Evolutionary conservation across 345 rosid species (phyloP), one percentile per base, ranked within the genome.

Genomic region (Eutrema yunnanense): DNA sequence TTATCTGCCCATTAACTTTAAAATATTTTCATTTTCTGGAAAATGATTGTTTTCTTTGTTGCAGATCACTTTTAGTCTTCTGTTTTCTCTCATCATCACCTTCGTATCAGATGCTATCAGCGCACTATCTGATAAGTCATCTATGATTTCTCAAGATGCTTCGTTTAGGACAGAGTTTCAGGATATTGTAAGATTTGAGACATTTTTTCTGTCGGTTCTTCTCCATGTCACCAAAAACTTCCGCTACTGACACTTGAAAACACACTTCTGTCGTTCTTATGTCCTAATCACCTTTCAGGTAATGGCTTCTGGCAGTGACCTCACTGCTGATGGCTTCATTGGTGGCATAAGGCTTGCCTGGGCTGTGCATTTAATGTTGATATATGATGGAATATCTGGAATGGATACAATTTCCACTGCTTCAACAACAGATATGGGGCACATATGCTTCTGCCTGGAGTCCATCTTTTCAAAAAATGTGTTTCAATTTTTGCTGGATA

Each of bases 61-160:
- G 96, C 96, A 94, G 98, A 87, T 89, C 65, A 70, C 91, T 6
- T 86, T 84, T 57, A 82, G 92, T 78, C 92, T 94, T 74, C 87
- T 94, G 70, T 94, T 89, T 71, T 84, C 84, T 70, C 88, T 91
- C 47, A 82, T 89, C 69, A 94, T 89, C 72, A 81, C 92, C 79
- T 87, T 94, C 73, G 69, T 89, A 77, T 91, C 98, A 63, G 97
- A 94, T 80, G 97, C 97, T 74, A 82, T 94, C 75, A 81, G 96
- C 67, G 85, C 89, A 14, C 84, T 82, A 44, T 90, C 96, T 72
- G 96, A 88, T 77, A 91, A 80, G 86, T 81, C 87, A 58, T 84
- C 97, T 65, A 69, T 86, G 76, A 85, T 94, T 71, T 85, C 98
- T 37, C 82, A 71, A 72, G 96, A 94, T 84, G 79, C 90, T 75